Evolutionary conservation across 768 basidiomycete species (phyloP), one percentile per base, ranked within the genome.

Genomic region (Lactifluus subvellereus): DNA sequence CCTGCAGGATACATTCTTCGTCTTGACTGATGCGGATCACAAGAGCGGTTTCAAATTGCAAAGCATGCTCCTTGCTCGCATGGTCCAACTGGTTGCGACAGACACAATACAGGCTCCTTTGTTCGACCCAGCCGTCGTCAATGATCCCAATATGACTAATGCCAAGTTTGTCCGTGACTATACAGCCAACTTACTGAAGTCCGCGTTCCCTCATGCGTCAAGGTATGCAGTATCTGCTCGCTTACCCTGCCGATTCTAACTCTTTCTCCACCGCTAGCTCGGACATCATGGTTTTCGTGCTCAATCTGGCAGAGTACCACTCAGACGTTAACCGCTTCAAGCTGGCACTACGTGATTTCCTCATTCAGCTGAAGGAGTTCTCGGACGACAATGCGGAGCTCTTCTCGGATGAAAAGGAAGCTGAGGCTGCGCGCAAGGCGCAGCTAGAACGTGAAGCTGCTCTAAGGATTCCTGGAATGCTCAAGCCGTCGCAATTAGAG

Each of bases 31-130:
- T 73, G 87, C 95, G 6, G 96, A 98, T 74, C 96, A 99, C 81
- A 98, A 98, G 85, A 94, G 92, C 70, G 95, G 96, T 32, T 97
- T 98, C 82, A 98, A 97, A 76, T 81, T 94, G 63, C 95, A 98
- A 75, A 91, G 89, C 69, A 78, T 91, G 68, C 80, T 98, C n/a
- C 85, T 99, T 50, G 90, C 93, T 18, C 84, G 92, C 37, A 83
- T 99, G 79, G 95, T 97, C 83, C 88, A 92, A 72, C 83, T 98
- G 30, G 91, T 96, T 42, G 90, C 95, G 74, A 81, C 81, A 53
- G 87, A 88, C 71, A 76, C 82, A 63, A 88, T 98, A 70, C 84
- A 86, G 65, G 84, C 88, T 2, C 91, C 95, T 4, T 74, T 99
- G 57, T 96, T 84, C 75, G 93, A 96, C 74, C 86, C 91, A 8